A percentile compares a stretch with the other conserved stretches of the same genome.
Conservation (phyloP, 306 rosid species). For the Begonia fuchsioides region DNA sequence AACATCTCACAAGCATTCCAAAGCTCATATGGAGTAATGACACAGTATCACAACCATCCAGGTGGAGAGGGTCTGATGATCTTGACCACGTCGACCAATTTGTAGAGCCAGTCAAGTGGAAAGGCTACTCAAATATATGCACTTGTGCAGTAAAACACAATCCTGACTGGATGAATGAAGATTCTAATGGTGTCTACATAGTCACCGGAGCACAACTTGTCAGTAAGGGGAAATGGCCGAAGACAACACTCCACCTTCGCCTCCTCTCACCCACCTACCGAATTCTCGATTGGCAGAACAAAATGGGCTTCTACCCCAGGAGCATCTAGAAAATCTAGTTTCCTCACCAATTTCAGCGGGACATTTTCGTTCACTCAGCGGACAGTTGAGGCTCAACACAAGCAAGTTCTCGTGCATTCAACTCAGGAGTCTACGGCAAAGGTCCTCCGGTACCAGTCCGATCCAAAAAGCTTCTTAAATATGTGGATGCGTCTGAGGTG, state of each 20-base stretch:
- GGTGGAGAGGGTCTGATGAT: slow-evolving; percentile 81
- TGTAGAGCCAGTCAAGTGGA: slow-evolving; percentile 76
- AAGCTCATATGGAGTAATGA: slow-evolving; percentile 39
- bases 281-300: slow-evolving; percentile 52
- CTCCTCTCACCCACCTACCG: slow-evolving; percentile 51
- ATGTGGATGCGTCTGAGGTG: slow-evolving; percentile 72
- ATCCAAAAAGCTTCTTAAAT: slow-evolving; percentile 51
- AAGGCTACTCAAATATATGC: slow-evolving; percentile 75
- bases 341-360: slow-evolving; percentile 74
- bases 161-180: slow-evolving; percentile 58
- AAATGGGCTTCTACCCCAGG: slow-evolving; percentile 80
- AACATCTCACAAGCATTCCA: slow-evolving; percentile 87
- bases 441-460: slow-evolving; percentile 68
- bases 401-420: slow-evolving; percentile 61
- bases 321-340: slow-evolving; percentile 55
- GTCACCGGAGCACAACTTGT: slow-evolving; percentile 88
- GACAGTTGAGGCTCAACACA: slow-evolving; percentile 31
- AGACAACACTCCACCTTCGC: slow-evolving; percentile 69
- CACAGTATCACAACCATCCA: slow-evolving; percentile 12
- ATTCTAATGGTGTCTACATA: slow-evolving; percentile 55
- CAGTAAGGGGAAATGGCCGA: slow-evolving; percentile 81
- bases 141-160: slow-evolving; percentile 68
- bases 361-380: slow-evolving; percentile 86
- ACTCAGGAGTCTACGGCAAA: slow-evolving; percentile 76
- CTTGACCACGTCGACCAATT: slow-evolving; percentile 35